These are phyloP conservation scores for Thamnidium elegans DNA, from an alignment of 192 early-diverging fungal genomes.

Conservation along the genomic window DNA sequence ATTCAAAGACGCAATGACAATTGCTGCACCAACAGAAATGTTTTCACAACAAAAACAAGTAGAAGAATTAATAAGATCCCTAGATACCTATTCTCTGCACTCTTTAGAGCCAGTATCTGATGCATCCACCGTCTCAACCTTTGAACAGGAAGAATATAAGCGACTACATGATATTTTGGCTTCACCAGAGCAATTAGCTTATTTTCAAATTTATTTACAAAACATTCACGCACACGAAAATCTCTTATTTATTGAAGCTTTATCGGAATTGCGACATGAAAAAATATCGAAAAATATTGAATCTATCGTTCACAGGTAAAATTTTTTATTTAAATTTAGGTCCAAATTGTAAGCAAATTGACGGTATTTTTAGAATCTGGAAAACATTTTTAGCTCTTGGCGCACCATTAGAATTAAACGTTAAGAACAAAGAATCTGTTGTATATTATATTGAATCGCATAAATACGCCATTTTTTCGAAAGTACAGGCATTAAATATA, in stretches of 20 bases:
- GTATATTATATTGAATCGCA: background rate
- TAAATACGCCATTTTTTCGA: conserved; percentile 12
- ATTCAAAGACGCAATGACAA: no score
- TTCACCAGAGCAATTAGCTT: background rate
- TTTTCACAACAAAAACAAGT: no score
- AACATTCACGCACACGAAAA: conserved; percentile 25
- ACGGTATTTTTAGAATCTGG: conserved; percentile 26
- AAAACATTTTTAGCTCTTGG: conserved; percentile 33
- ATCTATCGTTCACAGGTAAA: conserved; percentile 24
- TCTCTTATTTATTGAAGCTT: conserved; percentile 34
- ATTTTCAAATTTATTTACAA: background rate
- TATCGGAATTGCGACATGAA: conserved; percentile 29
- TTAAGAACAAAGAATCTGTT: conserved; percentile 17
- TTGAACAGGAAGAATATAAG: conserved; percentile 18
- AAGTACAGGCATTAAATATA: background rate
- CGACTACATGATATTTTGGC: background rate
- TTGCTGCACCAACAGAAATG: no score
- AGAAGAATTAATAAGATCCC: no score
- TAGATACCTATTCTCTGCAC: no score
- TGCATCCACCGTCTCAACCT: background rate
- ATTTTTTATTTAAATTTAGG: conserved; percentile 1
- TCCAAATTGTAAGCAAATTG: background rate
- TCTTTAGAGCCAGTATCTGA: background rate
- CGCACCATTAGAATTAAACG: conserved; percentile 24
- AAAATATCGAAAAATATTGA: conserved; percentile 16